Conservation (phyloP, 257 asterid genomes). For the Solanum habrochaites region DNA sequence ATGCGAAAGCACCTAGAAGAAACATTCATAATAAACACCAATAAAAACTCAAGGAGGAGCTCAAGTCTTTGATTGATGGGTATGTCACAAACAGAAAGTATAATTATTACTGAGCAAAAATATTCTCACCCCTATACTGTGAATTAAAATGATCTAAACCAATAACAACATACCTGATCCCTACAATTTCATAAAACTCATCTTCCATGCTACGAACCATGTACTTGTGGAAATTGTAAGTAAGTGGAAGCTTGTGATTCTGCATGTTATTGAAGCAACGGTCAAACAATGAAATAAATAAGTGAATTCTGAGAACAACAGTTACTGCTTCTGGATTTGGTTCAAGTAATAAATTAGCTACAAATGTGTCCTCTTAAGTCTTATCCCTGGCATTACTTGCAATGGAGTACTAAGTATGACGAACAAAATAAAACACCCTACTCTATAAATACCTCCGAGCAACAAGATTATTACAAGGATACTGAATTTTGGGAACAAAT, state of each 20-base stretch:
- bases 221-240: slow-evolving; percentile 79
- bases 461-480: background rate
- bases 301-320: background rate
- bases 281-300: background rate
- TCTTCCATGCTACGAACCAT: slow-evolving; percentile 97
- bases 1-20: background rate
- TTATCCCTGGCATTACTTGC: background rate
- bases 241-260: slow-evolving; percentile 64
- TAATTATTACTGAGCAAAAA: background rate
- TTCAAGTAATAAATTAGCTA: background rate
- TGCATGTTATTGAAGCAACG: slow-evolving; percentile 11
- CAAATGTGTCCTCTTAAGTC: background rate
- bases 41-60: background rate
- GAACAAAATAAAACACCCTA: background rate
- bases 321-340: background rate
- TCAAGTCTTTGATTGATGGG: background rate
- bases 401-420: background rate
- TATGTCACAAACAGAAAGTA: background rate
- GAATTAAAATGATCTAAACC: background rate
- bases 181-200: slow-evolving; percentile 71
- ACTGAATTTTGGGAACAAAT: background rate
- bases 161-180: slow-evolving; percentile 49
- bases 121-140: background rate
- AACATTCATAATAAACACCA: background rate
- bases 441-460: background rate